Conservation (phyloP, 2,329 filamentous ascomycete genomes). For the Sclerotinia sclerotiorum region DNA sequence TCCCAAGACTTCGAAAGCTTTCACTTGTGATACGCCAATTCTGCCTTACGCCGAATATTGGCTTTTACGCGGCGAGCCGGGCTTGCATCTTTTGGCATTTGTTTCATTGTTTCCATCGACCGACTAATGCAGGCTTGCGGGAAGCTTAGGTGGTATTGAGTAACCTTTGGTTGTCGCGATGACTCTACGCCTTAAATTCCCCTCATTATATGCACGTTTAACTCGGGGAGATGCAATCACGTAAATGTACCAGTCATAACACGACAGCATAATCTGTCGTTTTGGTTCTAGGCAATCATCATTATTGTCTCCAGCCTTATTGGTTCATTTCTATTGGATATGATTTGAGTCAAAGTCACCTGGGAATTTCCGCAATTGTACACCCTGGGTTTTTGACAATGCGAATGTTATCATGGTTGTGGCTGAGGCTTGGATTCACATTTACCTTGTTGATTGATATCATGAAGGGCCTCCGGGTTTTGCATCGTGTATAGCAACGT, state of each 20-base stretch:
- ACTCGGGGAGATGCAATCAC: not conserved
- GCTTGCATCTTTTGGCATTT: constrained; percentile 6
- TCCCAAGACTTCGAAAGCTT: not conserved
- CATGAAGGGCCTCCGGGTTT: constrained; percentile 3
- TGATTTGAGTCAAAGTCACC: constrained; percentile 10
- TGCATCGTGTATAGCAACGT: not conserved
- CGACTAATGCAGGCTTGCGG: not conserved
- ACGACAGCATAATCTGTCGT: constrained; percentile 4
- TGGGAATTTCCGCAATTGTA: not conserved
- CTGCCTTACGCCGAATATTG: constrained; percentile 4
- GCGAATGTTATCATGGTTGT: constrained; percentile 1
- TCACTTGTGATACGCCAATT: not conserved
- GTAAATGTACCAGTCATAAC: constrained; percentile 6
- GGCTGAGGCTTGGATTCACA: constrained; percentile 9
- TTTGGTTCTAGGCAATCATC: constrained; percentile 20
- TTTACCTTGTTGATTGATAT: not conserved
- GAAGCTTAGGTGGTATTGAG: not conserved
- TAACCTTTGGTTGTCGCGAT: constrained; percentile 3
- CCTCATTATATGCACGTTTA: constrained; percentile 9
- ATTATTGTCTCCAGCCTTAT: not conserved
- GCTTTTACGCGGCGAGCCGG: not conserved
- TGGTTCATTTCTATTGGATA: constrained; percentile 11
- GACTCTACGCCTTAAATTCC: constrained; percentile 19
- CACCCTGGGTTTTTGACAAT: not conserved
- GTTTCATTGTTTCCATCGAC: constrained; percentile 6